Percentiles rank a stretch among this genome's conserved stretches.
Conservation (phyloP, 139 green algal genomes). For the Chlamydomonas sp. region DNA sequence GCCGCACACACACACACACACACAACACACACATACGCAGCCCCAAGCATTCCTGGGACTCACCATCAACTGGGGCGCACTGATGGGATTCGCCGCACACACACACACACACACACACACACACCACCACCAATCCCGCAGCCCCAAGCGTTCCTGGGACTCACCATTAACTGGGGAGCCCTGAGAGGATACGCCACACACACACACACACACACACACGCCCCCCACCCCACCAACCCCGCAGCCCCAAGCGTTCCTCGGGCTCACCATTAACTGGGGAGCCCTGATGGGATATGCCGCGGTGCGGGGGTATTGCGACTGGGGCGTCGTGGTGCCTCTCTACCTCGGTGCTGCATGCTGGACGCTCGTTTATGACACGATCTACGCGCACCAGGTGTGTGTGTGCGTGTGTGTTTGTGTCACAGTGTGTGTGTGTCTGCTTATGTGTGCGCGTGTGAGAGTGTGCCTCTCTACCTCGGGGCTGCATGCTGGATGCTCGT, state of each 20-base stretch:
- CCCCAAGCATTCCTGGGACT: not conserved
- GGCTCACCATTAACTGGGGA: slow-evolving; percentile 97
- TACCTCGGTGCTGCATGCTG: slow-evolving; percentile 76
- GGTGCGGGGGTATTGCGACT: slow-evolving; percentile 61
- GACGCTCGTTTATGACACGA: slow-evolving; percentile 98
- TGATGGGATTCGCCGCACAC: too few relatives aligned
- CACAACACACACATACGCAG: slow-evolving; percentile 1
- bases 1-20: slow-evolving; percentile 3
- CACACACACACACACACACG: too few relatives aligned
- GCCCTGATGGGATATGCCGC: slow-evolving; percentile 88
- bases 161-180: too few relatives aligned
- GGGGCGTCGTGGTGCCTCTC: slow-evolving; percentile 70
- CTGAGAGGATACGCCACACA: too few relatives aligned
- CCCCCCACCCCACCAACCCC: too few relatives aligned
- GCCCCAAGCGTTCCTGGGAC: too few relatives aligned
- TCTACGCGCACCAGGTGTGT: slow-evolving; percentile 91
- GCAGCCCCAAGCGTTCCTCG: slow-evolving; percentile 81
- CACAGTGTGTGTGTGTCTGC: too few relatives aligned
- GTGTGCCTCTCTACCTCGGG: slow-evolving; percentile 80
- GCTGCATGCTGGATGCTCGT: slow-evolving; percentile 87
- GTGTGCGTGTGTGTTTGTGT: too few relatives aligned
- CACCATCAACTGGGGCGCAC: too few relatives aligned
- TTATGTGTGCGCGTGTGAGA: slow-evolving; percentile 4
- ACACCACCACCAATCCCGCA: slow-evolving; percentile 1
- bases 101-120: not conserved